Conservation (phyloP, 2,329 filamentous ascomycete genomes). For the Emmonsiellopsis sp. region DNA sequence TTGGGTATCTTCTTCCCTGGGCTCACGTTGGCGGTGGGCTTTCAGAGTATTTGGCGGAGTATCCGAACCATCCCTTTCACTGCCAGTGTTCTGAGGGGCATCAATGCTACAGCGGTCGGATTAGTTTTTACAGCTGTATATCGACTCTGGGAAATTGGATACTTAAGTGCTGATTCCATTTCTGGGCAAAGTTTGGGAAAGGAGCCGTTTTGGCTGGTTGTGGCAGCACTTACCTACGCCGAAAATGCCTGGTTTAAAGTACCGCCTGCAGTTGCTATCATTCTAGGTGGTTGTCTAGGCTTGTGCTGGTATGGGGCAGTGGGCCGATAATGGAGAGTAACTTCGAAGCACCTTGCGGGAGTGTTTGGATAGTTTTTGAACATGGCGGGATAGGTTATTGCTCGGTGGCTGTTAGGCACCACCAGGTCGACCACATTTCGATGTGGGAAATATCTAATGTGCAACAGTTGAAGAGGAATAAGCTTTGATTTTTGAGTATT, state of each 20-base stretch:
- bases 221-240: slow-evolving; percentile 44
- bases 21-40: slow-evolving; percentile 24
- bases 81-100: slow-evolving; percentile 42
- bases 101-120: slow-evolving; percentile 54
- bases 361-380: not conserved
- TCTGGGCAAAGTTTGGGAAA: slow-evolving; percentile 45
- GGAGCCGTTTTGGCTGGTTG: slow-evolving; percentile 57
- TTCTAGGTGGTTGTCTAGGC: slow-evolving; percentile 40
- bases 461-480: too few species aligned
- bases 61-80: slow-evolving; percentile 41
- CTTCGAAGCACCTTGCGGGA: too few species aligned
- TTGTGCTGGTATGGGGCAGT: slow-evolving; percentile 41
- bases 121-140: slow-evolving; percentile 58
- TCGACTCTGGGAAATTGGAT: slow-evolving; percentile 54
- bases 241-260: slow-evolving; percentile 42
- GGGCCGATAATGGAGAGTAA: slow-evolving; percentile 7
- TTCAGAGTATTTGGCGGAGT: slow-evolving; percentile 46
- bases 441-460: too few species aligned
- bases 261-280: slow-evolving; percentile 35
- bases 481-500: too few species aligned
- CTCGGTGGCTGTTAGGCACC: too few species aligned
- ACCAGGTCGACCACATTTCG: too few species aligned
- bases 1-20: slow-evolving; percentile 36
- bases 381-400: not conserved
- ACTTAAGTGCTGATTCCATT: slow-evolving; percentile 41